phyloP scores from a whole-genome alignment of 2,329 filamentous ascomycete species.

The Fusarium redolens region DNA sequence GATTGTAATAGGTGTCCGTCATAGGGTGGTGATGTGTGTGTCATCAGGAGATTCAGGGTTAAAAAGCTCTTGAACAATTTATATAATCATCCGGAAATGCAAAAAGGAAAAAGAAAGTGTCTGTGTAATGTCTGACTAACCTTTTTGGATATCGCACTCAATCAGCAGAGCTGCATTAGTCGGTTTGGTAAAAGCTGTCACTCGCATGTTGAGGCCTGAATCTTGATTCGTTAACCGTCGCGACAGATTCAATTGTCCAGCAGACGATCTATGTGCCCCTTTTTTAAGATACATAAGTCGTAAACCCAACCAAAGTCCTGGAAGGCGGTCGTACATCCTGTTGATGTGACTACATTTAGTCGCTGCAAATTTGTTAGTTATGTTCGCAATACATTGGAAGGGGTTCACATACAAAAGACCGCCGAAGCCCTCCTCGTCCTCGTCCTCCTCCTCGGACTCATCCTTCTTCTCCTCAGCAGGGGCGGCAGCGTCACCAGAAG shows the following conservation, averaged over 20 bases:
- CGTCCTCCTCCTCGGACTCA: conserved; percentile 76
- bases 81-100: conserved; percentile 65
- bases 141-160: conserved; percentile 46
- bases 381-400: background rate
- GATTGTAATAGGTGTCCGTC: conserved; percentile 55
- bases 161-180: conserved; percentile 19
- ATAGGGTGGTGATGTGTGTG: conserved; percentile 67
- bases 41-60: conserved; percentile 73
- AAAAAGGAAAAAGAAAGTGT: conserved; percentile 4
- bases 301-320: conserved; percentile 58
- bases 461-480: conserved; percentile 72
- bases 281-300: conserved; percentile 55
- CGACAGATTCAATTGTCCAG: conserved; percentile 55
- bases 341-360: conserved; percentile 58
- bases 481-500: conserved; percentile 62
- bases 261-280: conserved; percentile 61
- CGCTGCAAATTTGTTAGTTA: conserved; percentile 60
- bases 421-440: conserved; percentile 78
- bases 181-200: conserved; percentile 39
- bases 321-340: conserved; percentile 55
- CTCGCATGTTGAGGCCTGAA: conserved; percentile 30
- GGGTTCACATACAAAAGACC: conserved; percentile 74
- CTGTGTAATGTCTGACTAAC: conserved; percentile 55
- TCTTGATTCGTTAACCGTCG: conserved; percentile 50
- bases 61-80: conserved; percentile 72